A percentile compares a stretch with the other conserved stretches of the same genome.
These are phyloP conservation scores for Apiotrichum porosum DNA, from an alignment of 1,284 basidiomycete species.

Conservation along the genomic window DNA sequence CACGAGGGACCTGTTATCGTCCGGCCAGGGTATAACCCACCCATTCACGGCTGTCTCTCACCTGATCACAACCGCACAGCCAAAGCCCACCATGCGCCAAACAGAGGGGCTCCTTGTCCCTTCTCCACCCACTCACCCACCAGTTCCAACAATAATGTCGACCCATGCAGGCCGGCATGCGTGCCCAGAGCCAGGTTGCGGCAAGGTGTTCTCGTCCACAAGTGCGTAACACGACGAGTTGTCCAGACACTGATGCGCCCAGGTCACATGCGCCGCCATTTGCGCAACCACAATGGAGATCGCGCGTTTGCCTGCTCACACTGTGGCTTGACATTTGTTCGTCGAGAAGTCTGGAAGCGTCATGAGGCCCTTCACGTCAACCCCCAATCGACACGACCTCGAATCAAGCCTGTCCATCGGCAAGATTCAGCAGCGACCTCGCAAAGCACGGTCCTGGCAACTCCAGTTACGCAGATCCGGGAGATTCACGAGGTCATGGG, in stretches of 20 bases:
- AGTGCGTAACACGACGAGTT: background rate
- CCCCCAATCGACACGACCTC: slow-evolving; percentile 8
- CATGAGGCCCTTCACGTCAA: slow-evolving; percentile 12
- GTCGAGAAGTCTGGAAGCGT: slow-evolving; percentile 11
- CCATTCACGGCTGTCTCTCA: too few species aligned
- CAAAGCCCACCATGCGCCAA: too few species aligned
- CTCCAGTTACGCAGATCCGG: too few species aligned
- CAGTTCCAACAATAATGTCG: background rate
- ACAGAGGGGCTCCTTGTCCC: too few species aligned
- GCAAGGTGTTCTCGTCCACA: slow-evolving; percentile 7
- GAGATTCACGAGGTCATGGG: too few species aligned
- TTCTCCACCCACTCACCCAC: background rate
- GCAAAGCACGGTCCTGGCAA: background rate
- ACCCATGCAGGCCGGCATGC: background rate
- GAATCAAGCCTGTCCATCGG: slow-evolving; percentile 13
- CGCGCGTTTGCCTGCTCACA: slow-evolving; percentile 8
- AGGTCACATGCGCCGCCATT: slow-evolving; percentile 13
- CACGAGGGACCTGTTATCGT: too few species aligned
- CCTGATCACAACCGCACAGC: too few species aligned
- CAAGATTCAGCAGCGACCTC: too few species aligned
- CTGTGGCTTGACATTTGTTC: slow-evolving; percentile 10
- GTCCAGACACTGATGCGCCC: background rate
- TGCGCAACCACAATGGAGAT: slow-evolving; percentile 8
- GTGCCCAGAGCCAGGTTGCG: slow-evolving; percentile 6
- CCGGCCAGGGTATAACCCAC: too few species aligned